Base-by-base conservation (phyloP, 2,329 filamentous ascomycete species). In the Botrytis porri region DNA sequence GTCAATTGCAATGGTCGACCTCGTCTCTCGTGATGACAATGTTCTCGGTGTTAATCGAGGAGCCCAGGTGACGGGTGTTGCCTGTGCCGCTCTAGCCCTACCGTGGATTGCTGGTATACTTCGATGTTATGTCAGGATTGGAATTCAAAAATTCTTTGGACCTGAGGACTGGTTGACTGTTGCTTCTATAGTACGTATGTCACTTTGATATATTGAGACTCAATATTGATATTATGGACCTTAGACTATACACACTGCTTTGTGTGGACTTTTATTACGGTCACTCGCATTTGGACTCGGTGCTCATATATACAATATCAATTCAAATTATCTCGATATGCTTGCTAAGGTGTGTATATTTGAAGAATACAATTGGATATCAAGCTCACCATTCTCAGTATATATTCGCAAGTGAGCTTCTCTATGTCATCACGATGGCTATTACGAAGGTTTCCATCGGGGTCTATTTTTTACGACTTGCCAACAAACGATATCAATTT, bases 31-130 rank as follows among this genome's bases (percentile, higher is more conserved):
- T 43, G 35, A 57, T 32, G 29, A 20, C 22, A 5, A 51, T 35
- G 65, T 71, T 45, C 20, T 67, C 25, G 74, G 60, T 22, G 59
- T 78, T 35, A 76, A 73, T 51, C 74, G 77, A 7, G 76, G 77
- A 41, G 75, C 77, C 22, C 77, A 79, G 66, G 77, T 80, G 45
- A 80, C 78, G 7, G 79, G 79, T 32, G 78, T 80, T 57, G 78
- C 77, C 3, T 76, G 79, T 51, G 79, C 80, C 29, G 82, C 84
- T 45, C 60, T 85, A 29, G 73, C 79, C 14, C 54, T 84, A 12
- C 81, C 81, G 3, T 81, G 82, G 71, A 75, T 81, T 45, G 77
- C 78, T 4, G 75, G 78, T 18, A 45, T 69, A 29, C 73, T 81
- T 48, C 77, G 80, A 70, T 75, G 78, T 60, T 80, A 80, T 73